These are phyloP conservation scores for Fraxinus quadrangulata DNA, from an alignment of 257 asterid species.

Conservation along the genomic window DNA sequence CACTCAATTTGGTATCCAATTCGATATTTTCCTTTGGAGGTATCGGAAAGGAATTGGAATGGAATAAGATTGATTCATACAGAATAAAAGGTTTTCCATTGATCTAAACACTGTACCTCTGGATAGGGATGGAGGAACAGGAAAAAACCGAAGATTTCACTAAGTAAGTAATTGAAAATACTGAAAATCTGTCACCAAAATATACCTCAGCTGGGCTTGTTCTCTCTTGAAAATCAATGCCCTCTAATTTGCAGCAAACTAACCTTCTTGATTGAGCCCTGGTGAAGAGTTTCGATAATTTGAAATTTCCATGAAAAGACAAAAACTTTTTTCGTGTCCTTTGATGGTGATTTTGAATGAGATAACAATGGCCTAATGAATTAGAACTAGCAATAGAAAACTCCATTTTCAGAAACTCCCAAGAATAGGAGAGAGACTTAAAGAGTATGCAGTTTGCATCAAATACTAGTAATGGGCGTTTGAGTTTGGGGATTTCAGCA, in stretches of 20 bases:
- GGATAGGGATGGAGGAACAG: too few relatives aligned
- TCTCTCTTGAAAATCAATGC: slow-evolving; percentile 62
- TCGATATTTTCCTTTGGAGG: too few relatives aligned
- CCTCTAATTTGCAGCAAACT: slow-evolving; percentile 50
- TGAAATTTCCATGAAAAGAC: slow-evolving; percentile 25
- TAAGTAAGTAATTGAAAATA: not conserved
- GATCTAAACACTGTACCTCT: too few relatives aligned
- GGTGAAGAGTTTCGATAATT: slow-evolving; percentile 23
- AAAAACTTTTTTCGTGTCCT: not conserved
- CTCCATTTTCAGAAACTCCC: slow-evolving; percentile 40
- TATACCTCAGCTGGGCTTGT: slow-evolving; percentile 68
- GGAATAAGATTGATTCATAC: too few relatives aligned
- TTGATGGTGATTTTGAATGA: too few relatives aligned
- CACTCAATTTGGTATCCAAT: too few relatives aligned
- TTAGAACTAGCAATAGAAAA: slow-evolving; percentile 30
- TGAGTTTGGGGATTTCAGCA: not conserved
- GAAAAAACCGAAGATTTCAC: too few relatives aligned
- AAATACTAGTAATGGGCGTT: slow-evolving; percentile 5
- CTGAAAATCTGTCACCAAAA: not conserved
- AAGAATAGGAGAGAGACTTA: not conserved
- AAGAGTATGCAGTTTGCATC: slow-evolving; percentile 6
- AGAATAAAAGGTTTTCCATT: too few relatives aligned
- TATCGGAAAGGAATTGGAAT: too few relatives aligned
- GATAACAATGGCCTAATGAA: slow-evolving; percentile 17
- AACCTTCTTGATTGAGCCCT: slow-evolving; percentile 28